phyloP scores from a whole-genome alignment of 805 yeast genomes.

The Yarrowia sp. region DNA sequence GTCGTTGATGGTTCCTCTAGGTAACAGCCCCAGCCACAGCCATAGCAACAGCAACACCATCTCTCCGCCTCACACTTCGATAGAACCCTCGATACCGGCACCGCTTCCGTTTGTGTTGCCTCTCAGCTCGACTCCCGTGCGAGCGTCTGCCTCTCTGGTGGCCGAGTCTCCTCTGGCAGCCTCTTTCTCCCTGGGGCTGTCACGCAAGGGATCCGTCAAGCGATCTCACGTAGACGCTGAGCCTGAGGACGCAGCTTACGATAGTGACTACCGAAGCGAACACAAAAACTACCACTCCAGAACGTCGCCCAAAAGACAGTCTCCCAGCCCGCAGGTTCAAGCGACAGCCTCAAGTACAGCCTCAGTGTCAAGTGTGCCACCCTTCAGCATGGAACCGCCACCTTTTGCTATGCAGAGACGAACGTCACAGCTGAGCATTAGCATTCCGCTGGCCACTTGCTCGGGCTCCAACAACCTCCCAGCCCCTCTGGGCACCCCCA shows the following conservation, averaged over 20 bases:
- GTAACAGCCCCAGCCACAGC: background rate
- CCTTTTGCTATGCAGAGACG: constrained; percentile 4
- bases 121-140: background rate
- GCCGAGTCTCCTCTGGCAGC: background rate
- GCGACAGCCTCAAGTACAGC: too few relatives aligned
- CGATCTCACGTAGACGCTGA: constrained; percentile 10
- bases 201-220: background rate
- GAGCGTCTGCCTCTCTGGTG: background rate
- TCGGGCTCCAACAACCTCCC: background rate
- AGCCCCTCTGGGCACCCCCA: background rate
- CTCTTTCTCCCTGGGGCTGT: background rate
- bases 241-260: constrained; percentile 11
- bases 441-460: constrained; percentile 7
- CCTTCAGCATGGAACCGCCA: constrained; percentile 7
- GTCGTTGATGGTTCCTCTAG: constrained; percentile 1
- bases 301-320: background rate
- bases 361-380: background rate
- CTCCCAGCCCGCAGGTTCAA: background rate
- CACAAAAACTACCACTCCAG: constrained; percentile 17
- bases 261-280: constrained; percentile 5
- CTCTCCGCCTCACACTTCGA: background rate
- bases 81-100: background rate
- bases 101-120: constrained; percentile 16
- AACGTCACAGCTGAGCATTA: constrained; percentile 11
- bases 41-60: background rate